These are phyloP conservation scores for Hypoxylon sp. DNA, from an alignment of 2,329 filamentous ascomycete genomes.

Conservation along the genomic window DNA sequence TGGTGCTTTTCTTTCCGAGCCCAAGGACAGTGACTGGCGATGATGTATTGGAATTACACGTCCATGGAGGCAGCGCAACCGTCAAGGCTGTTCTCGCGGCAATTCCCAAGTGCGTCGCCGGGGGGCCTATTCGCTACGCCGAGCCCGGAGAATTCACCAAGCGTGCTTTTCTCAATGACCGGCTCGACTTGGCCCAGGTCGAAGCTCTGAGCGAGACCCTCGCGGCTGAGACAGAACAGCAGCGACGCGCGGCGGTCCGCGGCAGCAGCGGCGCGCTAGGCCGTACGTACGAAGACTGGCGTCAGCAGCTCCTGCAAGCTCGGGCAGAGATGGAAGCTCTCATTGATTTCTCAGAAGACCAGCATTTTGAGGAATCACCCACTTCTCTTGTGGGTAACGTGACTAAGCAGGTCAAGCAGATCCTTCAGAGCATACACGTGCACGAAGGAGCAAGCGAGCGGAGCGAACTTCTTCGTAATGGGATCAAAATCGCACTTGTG, in stretches of 20 bases:
- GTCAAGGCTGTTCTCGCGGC: slow-evolving; percentile 88
- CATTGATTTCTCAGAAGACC: slow-evolving; percentile 97
- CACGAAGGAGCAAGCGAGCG: slow-evolving; percentile 84
- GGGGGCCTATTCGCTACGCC: slow-evolving; percentile 79
- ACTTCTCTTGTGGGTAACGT: slow-evolving; percentile 79
- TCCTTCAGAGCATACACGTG: slow-evolving; percentile 74
- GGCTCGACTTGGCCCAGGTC: slow-evolving; percentile 88
- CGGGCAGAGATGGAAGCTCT: slow-evolving; percentile 93
- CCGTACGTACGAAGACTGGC: slow-evolving; percentile 86
- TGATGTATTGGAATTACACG: slow-evolving; percentile 90
- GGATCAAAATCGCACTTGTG: slow-evolving; percentile 87
- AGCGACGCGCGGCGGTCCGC: slow-evolving; percentile 87
- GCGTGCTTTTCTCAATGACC: slow-evolving; percentile 88
- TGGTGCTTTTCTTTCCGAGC: slow-evolving; percentile 85
- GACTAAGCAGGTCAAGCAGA: slow-evolving; percentile 70
- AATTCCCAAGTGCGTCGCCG: slow-evolving; percentile 69
- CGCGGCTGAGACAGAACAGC: slow-evolving; percentile 87
- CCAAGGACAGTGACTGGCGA: slow-evolving; percentile 92
- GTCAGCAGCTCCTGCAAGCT: slow-evolving; percentile 80
- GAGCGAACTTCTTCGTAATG: slow-evolving; percentile 86
- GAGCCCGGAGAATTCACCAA: slow-evolving; percentile 96
- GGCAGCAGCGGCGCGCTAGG: slow-evolving; percentile 80
- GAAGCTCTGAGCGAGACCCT: slow-evolving; percentile 75
- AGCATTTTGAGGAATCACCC: slow-evolving; percentile 94
- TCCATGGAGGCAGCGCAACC: slow-evolving; percentile 93